Evolutionary conservation across 2,329 filamentous ascomycete genomes (phyloP).

Genomic region (Alternaria sp.): DNA sequence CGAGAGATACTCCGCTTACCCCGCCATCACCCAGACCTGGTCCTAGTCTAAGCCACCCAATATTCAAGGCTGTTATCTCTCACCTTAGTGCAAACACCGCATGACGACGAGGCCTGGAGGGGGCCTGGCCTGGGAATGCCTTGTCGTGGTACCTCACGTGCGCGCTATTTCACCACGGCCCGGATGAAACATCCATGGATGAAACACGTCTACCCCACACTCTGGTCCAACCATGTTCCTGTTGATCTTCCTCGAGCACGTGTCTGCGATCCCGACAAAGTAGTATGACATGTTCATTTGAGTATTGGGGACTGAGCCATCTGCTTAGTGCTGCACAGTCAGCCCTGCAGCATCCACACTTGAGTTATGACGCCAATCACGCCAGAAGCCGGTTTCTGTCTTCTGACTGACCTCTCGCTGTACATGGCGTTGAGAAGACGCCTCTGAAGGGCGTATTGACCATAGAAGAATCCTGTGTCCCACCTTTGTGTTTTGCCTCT

Average conservation of each 20-base stretch:
- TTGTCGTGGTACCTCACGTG: neutral
- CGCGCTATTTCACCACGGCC: neutral
- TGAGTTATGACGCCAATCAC: neutral
- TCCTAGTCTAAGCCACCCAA: slow-evolving; percentile 1
- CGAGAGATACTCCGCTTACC: slow-evolving; percentile 10
- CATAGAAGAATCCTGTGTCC: neutral
- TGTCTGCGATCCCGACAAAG: neutral
- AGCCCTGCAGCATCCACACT: neutral
- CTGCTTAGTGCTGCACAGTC: neutral
- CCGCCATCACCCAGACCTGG: slow-evolving; percentile 8
- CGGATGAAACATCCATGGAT: neutral
- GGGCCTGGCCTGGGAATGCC: neutral
- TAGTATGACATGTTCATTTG: neutral
- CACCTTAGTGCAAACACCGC: neutral
- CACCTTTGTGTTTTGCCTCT: neutral
- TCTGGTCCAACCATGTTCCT: neutral
- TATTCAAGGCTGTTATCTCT: neutral
- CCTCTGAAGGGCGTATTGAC: neutral
- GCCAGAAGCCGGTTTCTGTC: neutral
- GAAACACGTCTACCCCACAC: slow-evolving; percentile 4
- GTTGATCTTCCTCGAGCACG: neutral
- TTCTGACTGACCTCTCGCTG: too few species aligned
- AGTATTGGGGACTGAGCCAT: neutral
- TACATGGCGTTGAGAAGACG: neutral
- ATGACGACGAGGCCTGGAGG: slow-evolving; percentile 2